Evolutionary conservation across 768 basidiomycete species (phyloP), one percentile per base, ranked within the genome.

Genomic region (Lyophyllum shimeji): DNA sequence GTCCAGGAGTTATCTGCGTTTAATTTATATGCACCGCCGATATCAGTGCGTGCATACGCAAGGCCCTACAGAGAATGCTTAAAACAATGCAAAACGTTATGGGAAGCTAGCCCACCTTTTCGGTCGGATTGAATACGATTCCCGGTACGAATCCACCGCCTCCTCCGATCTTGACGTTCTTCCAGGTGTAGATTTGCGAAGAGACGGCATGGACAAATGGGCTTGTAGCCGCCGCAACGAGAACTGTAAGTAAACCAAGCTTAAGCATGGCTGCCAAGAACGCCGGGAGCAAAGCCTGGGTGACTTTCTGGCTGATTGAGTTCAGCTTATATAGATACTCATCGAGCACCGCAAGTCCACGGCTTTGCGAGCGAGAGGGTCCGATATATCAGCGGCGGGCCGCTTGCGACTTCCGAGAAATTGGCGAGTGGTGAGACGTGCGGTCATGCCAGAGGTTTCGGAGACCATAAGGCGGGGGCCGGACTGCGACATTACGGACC

Each of bases 41-140:
- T 85, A 66, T 86, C 85, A 8, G 84, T 85, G 21, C 85, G 80
- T n/a, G 82, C 83, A 65, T 82, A 86, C 2, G 81, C 83, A 11
- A 86, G 67, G 29, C 84, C 85, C 76, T 82, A 48, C 4, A 37
- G 18, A n/a, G 48, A 29, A 23, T 8, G 37, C 24, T 46, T 17
- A 20, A 18, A 42, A 18, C 25, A 27, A 4, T 7, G 7, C 7
- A 34, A 1, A 24, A 25, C n/a, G 24, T 46, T 12, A 13, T 18
- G 23, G 21, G 37, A 13, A 18, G 29, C 44, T 20, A 44, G 45
- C 52, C 27, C 52, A 68, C 70, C 71, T 79, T 79, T 63, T 82
- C 69, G 17, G 74, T 75, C 0, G 84, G 79, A 63, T 85, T 86
- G 67, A 87, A 87, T 17, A 86, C 76, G 52, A 86, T 82, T 52